These are phyloP conservation scores for Simmondsia chinensis DNA, from an alignment of 148 eudicot genomes.

Conservation along the genomic window DNA sequence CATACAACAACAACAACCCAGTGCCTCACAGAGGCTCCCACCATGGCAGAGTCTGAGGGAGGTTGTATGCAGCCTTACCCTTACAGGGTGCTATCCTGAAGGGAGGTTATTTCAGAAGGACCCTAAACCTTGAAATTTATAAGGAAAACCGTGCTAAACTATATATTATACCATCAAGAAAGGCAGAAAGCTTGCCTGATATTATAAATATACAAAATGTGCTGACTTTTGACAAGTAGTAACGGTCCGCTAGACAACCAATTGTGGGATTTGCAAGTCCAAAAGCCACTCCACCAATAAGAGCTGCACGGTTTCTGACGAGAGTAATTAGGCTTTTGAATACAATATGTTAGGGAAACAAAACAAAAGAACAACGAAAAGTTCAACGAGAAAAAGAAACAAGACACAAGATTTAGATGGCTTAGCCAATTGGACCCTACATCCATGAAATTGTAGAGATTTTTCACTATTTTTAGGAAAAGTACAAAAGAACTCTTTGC, in stretches of 20 bases:
- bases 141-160: not conserved
- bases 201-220: constrained; percentile 74
- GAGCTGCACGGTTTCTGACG: constrained; percentile 47
- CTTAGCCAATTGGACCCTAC: no score
- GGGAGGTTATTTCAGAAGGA: no score
- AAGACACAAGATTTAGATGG: no score
- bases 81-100: no score
- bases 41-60: no score
- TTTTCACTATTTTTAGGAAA: no score
- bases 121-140: constrained; percentile 6
- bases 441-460: no score
- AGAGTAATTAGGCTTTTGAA: not conserved
- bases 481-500: no score
- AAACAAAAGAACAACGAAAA: no score
- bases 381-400: no score
- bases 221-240: constrained; percentile 66
- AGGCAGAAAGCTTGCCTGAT: constrained; percentile 46
- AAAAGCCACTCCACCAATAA: constrained; percentile 57
- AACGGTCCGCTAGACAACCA: constrained; percentile 72
- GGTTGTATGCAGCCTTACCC: no score
- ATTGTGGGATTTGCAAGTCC: constrained; percentile 76
- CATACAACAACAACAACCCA: constrained; percentile 2
- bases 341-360: not conserved
- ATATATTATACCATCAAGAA: not conserved
- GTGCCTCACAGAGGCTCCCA: no score